Base-by-base conservation (phyloP, 2,329 filamentous ascomycete species). In the Leptographium wingfieldii region DNA sequence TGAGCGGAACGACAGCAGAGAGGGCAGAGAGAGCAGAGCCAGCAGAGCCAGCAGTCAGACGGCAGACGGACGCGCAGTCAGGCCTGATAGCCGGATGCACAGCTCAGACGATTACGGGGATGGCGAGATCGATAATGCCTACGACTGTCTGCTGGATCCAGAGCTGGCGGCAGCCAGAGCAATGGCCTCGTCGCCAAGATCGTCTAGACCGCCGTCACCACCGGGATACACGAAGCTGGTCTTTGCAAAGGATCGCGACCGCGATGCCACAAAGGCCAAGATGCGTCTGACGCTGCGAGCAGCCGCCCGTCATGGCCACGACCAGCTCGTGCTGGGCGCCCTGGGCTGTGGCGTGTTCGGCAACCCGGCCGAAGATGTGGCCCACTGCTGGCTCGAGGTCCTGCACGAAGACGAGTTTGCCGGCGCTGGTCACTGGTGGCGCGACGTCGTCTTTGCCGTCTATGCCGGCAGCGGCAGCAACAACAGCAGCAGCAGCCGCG, bases 331-430 rank as follows among this genome's bases (percentile, higher is more conserved):
- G 5, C 74, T 90, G 1, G 86, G 86, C 0, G 85, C 86, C 0
- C 67, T 90, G 56, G 86, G 86, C 0, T 90, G 86, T 65, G 86
- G 86, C 3, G 84, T 80, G 0, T 88, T 87, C 68, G 66, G 65
- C 0, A 87, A 88, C 67, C 86, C 86, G 10, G 74, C 76, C 0
- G 70, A 73, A 38, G 82, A 83, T 62, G 80, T 89, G n/a, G 84
- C 81, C 2, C 61, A 72, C 40, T 84, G 83, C 65, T 90, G 85
- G 77, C 68, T 73, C 33, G 78, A 83, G 66, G 83, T 87, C 40
- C 71, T 88, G 59, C 60, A 67, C 35, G 83, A 88, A 67, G 46
- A 63, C 0, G 85, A 89, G 71, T 87, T 87, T 64, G 66, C 70
- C 48, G 81, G 82, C 1, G 81, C 82, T 0, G 56, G 48, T 22